Base-by-base conservation (phyloP, 2,329 filamentous ascomycete species). In the Rhynchosporium graminicola region DNA sequence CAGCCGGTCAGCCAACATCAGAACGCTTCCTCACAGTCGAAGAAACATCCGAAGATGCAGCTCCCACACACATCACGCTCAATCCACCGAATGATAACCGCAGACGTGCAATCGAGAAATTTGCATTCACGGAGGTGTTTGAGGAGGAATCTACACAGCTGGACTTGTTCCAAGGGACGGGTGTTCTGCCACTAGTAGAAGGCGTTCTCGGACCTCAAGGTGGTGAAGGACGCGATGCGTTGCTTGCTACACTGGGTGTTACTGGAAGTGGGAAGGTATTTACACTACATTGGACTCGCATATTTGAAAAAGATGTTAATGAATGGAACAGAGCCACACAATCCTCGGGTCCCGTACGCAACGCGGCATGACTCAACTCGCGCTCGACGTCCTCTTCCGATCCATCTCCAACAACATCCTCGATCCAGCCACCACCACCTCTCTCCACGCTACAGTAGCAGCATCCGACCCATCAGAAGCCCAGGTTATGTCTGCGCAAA, bases 221-320 rank as follows among this genome's bases (percentile, higher is more conserved):
- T 40, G 85, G 87, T 57, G 89, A 95, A 67, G 92, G 92, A 20
- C 88, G 92, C 67, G 94, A 98, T 82, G 93, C 91, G 9, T 79
- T 98, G 61, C 80, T 99, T 59, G 95, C 95, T 36, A 98, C 95
- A 6, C 77, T 99, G 62, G 95, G 95, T 15, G 92, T 97, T 48
- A 97, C 94, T 7, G 95, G 95, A 12, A 97, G 93, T 56, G 95
- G 95, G 76, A 99, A 99, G 87, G 94, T 96, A 71, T 55, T 72
- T 63, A 43, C 38, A 20, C 31, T 20, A 5, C 52, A 10, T 36
- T 36, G 9, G 9, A 6, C 9, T n/a, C 31, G 6, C 20, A 9
- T 2, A 59, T 20, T 33, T 10, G 26, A 9, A 33, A 20, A 45
- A 10, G n/a, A 46, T 64, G 43, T 62, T 62, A 55, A 65, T 31